Percentiles rank a stretch among this genome's conserved stretches.
Conservation (phyloP, 2,329 filamentous ascomycete genomes). For the Neonectria hederae region DNA sequence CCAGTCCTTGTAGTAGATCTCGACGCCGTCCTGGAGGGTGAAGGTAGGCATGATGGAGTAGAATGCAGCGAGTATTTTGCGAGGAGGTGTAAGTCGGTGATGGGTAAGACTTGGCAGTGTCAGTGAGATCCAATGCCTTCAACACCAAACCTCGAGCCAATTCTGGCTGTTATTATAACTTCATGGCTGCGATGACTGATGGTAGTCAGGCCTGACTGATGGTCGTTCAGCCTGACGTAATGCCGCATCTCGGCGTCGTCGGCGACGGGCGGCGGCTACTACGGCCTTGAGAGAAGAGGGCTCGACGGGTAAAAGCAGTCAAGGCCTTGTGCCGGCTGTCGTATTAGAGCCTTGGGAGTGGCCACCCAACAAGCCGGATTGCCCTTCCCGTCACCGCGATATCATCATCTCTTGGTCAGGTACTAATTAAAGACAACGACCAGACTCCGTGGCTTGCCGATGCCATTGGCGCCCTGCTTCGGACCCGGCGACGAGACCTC, state of each 20-base stretch:
- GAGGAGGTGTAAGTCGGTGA: neutral
- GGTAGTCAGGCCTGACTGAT: conserved; percentile 7
- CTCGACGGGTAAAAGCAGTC: neutral
- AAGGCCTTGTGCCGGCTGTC: neutral
- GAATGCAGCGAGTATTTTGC: neutral
- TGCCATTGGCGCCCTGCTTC: neutral
- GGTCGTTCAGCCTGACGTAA: conserved; percentile 14
- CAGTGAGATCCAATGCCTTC: neutral
- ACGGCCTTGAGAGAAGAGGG: neutral
- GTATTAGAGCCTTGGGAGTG: neutral
- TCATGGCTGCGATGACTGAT: conserved; percentile 3
- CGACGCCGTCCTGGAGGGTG: conserved; percentile 48
- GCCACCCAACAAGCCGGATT: neutral
- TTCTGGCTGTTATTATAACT: neutral
- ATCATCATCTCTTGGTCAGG: neutral
- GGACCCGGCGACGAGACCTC: neutral
- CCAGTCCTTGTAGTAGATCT: conserved; percentile 56
- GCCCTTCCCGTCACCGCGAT: neutral
- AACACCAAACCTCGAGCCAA: neutral
- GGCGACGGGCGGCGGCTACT: neutral
- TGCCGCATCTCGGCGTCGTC: conserved; percentile 13
- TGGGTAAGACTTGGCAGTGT: neutral
- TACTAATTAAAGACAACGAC: neutral
- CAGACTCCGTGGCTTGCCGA: neutral
- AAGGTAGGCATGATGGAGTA: conserved; percentile 43